Evolutionary conservation across 257 asterid genomes (phyloP), one percentile per base, ranked within the genome.

Genomic region (Rhazya stricta): DNA sequence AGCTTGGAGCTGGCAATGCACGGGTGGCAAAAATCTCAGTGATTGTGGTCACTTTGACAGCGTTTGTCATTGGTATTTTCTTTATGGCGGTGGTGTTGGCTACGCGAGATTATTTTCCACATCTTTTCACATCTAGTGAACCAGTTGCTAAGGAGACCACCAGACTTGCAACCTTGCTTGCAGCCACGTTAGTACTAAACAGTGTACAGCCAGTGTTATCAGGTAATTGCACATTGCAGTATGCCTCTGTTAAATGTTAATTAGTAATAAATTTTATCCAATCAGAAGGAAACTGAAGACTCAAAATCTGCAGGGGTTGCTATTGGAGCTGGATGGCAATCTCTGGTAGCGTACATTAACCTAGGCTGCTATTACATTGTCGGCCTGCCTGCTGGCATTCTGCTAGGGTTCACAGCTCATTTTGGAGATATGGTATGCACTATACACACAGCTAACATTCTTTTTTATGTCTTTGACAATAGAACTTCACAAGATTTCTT

Each of bases 261-360:
- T n/a, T 18, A 48, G 4, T 6, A 21, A 25, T 50, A 3, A 27
- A 23, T 23, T 32, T 67, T 53, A n/a, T 43, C 36, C 50, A 23
- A 34, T 58, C 56, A 18, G 36, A 48, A 37, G 58, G n/a, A 46
- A 57, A 32, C 27, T 74, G 37, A 58, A 68, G 41, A 39, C 25
- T 16, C 34, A 57, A 37, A 53, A 71, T 60, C 25, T 43, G 50
- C 77, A 90, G 97, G 97, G 78, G 98, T 92, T 72, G 98, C 97
- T 21, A 89, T 92, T 72, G 98, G 98, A 81, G 97, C 98, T 73
- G 98, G 98, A 79, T 92, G 98, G 98, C 98, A 92, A 77, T 73
- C 91, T 27, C 32, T 89, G 67, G 89, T 92, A 48, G 98, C 97
- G 10, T 91, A 85, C 73, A 77, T 91, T 71, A 92, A 92, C 82